Evolutionary conservation across 2,329 filamentous ascomycete species (phyloP).

Genomic region (Samsoniella hepiali): DNA sequence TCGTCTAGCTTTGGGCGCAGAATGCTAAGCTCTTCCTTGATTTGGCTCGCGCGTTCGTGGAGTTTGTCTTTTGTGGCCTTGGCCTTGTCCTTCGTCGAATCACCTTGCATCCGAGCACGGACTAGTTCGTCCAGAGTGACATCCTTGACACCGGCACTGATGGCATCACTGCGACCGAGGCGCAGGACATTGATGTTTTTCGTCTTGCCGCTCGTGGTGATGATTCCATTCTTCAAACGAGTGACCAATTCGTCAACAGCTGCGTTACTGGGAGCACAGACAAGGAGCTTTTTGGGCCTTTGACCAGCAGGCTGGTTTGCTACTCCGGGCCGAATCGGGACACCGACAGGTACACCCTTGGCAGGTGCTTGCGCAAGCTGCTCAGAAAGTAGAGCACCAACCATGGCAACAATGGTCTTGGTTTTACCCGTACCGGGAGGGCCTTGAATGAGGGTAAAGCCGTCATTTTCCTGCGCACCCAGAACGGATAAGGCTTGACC

Average conservation of each 20-base stretch:
- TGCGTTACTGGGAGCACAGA: constrained; percentile 98
- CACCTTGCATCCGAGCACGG: constrained; percentile 63
- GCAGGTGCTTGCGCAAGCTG: constrained; percentile 35
- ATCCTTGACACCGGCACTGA: constrained; percentile 83
- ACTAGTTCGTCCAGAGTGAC: constrained; percentile 94
- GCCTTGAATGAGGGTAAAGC: constrained; percentile 93
- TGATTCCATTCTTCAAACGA: constrained; percentile 83
- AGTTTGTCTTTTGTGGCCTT: constrained; percentile 56
- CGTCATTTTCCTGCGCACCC: constrained; percentile 91
- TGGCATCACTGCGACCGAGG: constrained; percentile 84
- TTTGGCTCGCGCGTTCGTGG: constrained; percentile 61
- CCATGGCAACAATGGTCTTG: constrained; percentile 95
- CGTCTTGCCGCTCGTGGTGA: constrained; percentile 66
- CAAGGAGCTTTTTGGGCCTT: constrained; percentile 76
- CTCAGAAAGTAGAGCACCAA: constrained; percentile 67
- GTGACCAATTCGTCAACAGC: constrained; percentile 95
- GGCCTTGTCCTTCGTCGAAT: constrained; percentile 56
- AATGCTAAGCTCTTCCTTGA: constrained; percentile 72
- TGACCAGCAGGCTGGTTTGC: neutral
- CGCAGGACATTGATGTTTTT: constrained; percentile 85
- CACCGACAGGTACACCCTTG: constrained; percentile 33
- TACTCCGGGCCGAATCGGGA: constrained; percentile 27
- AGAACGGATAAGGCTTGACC: constrained; percentile 90
- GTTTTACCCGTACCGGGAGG: constrained; percentile 97
- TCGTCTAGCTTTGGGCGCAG: constrained; percentile 70